phyloP scores from a whole-genome alignment of 495 filamentous ascomycete genomes.

The Penicillium simplicissimum region DNA sequence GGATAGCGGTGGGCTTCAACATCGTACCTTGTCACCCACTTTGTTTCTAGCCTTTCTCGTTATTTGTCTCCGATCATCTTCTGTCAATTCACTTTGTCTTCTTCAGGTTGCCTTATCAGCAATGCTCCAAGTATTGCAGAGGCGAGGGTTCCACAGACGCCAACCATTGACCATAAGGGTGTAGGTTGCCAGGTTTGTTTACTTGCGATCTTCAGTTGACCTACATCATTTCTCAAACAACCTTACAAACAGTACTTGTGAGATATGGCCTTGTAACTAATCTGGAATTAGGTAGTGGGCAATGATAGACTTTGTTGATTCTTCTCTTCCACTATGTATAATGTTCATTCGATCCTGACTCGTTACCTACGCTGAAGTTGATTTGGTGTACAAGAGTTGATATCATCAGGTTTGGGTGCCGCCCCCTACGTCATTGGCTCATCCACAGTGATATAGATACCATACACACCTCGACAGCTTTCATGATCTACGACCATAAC shows the following conservation, averaged over 20 bases:
- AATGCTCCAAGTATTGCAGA: not conserved
- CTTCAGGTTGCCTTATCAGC: too few relatives aligned
- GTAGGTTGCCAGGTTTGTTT: not conserved
- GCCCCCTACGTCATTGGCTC: slow-evolving; percentile 26
- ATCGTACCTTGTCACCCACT: too few relatives aligned
- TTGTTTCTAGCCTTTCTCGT: too few relatives aligned
- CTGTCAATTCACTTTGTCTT: too few relatives aligned
- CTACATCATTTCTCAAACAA: not conserved
- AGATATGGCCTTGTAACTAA: too few relatives aligned
- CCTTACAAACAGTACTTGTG: too few relatives aligned
- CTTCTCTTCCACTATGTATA: too few relatives aligned
- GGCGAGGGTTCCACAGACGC: not conserved
- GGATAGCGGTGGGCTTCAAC: too few relatives aligned
- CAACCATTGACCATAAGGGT: not conserved
- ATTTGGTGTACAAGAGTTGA: slow-evolving; percentile 14
- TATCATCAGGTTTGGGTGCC: slow-evolving; percentile 24
- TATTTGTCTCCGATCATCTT: too few relatives aligned
- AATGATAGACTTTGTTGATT: too few relatives aligned
- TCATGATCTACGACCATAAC: not conserved
- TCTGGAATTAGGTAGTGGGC: too few relatives aligned
- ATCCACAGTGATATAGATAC: slow-evolving; percentile 20
- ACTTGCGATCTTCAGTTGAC: not conserved
- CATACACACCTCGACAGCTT: not conserved
- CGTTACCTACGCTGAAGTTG: not conserved
- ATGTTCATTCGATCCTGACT: not conserved